Conservation (phyloP, 352 stramenopile genomes). For the Thalassiosira mediterranea region DNA sequence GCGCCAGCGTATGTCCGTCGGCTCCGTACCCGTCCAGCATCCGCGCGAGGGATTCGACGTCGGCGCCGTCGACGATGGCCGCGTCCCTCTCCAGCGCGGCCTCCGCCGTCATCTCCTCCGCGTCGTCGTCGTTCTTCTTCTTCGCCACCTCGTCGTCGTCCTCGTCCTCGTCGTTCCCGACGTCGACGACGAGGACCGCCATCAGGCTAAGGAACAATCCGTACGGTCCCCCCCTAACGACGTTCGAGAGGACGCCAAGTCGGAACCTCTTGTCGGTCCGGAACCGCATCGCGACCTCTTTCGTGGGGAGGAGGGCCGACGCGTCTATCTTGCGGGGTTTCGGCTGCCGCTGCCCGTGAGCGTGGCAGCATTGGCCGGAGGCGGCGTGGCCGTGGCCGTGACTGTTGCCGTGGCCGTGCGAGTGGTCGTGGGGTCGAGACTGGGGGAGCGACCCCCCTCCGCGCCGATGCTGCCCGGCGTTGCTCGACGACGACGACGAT, state of each 20-base stretch:
- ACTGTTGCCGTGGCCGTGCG: slow-evolving; percentile 28
- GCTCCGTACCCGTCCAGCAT: slow-evolving; percentile 55
- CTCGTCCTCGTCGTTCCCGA: neutral
- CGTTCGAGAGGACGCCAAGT: slow-evolving; percentile 46
- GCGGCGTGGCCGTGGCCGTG: slow-evolving; percentile 14
- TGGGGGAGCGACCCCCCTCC: slow-evolving; percentile 8
- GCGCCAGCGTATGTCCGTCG: slow-evolving; percentile 79
- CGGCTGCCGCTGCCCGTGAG: neutral
- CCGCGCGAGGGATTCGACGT: slow-evolving; percentile 35
- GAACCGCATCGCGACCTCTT: slow-evolving; percentile 42
- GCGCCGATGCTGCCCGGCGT: slow-evolving; percentile 13
- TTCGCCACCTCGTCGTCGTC: neutral
- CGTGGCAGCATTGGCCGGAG: neutral
- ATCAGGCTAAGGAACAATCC: slow-evolving; percentile 50
- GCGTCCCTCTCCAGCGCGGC: neutral
- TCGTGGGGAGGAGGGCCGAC: slow-evolving; percentile 44
- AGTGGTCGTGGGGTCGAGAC: slow-evolving; percentile 18
- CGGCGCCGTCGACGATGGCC: slow-evolving; percentile 23
- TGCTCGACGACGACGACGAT: slow-evolving; percentile 3
- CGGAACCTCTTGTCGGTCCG: slow-evolving; percentile 43
- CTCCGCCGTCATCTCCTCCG: neutral
- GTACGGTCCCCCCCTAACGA: slow-evolving; percentile 42
- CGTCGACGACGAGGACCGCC: slow-evolving; percentile 16
- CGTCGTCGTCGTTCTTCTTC: slow-evolving; percentile 3
- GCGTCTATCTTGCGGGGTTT: slow-evolving; percentile 31